Base-by-base conservation (phyloP, 1,139 yeast genomes). In the Taphrina deformans region DNA sequence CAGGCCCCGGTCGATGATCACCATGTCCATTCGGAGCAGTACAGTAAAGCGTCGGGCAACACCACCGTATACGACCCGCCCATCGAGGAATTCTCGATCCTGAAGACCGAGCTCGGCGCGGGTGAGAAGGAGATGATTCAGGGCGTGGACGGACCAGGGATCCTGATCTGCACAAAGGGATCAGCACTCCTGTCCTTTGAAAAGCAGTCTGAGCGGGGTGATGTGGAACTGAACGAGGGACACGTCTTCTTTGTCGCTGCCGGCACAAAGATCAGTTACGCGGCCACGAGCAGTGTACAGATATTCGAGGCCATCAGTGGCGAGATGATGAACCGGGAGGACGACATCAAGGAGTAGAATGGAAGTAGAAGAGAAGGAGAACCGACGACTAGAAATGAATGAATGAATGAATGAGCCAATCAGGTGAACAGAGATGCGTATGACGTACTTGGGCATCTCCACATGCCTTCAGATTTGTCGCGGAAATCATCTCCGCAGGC, bases 71-170 rank as follows among this genome's bases (percentile, higher is more conserved):
- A 87, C 77, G 88, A 93, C 75, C 99, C 99, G 29, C 99, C 99
- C 68, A 93, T 93, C 74, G 96, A 87, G 69, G 99, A 93, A 79
- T 93, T 93, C 75, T 82, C 97, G 2, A 97, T 93, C 23, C 82
- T 95, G 73, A 93, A 89, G 77, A 83, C 82, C 66, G 81, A 84
- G 67, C 71, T 77, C 35, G 74, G 78, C 51, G 73, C 79, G 6
- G 82, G 81, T 40, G 81, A 85, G 70, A 69, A 71, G 3, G 81
- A 83, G 69, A 72, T 72, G 50, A 83, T 85, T 71, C 83, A 84
- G 62, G 84, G 80, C 3, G 79, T 93, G 60, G 79, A 84, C 52
- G 98, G 99, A 55, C 98, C 99, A 70, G 89, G 97, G 52, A 87
- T 95, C 70, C 75, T 91, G 67, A 88, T 93, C 67, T 83, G 87